Evolutionary conservation across 352 stramenopile genomes (phyloP).

Genomic region (Albugo laibachii): DNA sequence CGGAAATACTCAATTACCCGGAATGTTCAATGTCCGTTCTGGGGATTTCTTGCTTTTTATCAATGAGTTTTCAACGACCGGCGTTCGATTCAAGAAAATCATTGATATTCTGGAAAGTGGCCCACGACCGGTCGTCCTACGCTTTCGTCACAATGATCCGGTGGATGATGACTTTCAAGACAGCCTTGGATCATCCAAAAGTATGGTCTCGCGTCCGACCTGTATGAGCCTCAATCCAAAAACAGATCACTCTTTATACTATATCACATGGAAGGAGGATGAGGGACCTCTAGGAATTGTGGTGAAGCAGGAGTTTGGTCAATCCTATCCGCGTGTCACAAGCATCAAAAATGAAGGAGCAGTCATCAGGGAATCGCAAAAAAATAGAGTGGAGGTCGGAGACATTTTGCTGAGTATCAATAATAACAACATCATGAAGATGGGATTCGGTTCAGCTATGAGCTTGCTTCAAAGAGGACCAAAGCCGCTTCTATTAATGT

Average conservation of each 20-base stretch:
- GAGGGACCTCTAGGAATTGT: slow-evolving; percentile 71
- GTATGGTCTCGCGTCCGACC: no score
- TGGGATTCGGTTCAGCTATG: slow-evolving; percentile 74
- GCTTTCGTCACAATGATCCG: slow-evolving; percentile 63
- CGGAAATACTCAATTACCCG: slow-evolving; percentile 50
- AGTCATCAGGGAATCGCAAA: slow-evolving; percentile 57
- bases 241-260: slow-evolving; percentile 70
- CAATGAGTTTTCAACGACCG: slow-evolving; percentile 69
- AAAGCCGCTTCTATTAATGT: slow-evolving; percentile 75
- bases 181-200: slow-evolving; percentile 28
- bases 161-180: slow-evolving; percentile 28
- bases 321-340: slow-evolving; percentile 74
- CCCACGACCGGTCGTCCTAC: slow-evolving; percentile 45
- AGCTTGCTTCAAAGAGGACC: slow-evolving; percentile 68
- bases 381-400: slow-evolving; percentile 64
- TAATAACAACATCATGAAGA: slow-evolving; percentile 84
- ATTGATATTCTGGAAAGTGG: slow-evolving; percentile 73
- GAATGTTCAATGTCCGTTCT: slow-evolving; percentile 73
- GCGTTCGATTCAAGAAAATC: slow-evolving; percentile 69
- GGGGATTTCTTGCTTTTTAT: slow-evolving; percentile 70
- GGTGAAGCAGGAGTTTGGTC: slow-evolving; percentile 71
- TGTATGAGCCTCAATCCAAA: slow-evolving; percentile 66
- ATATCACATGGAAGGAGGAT: slow-evolving; percentile 80
- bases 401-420: slow-evolving; percentile 76
- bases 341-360: slow-evolving; percentile 77